phyloP scores from a whole-genome alignment of 768 basidiomycete species.

The Pleurotus giganteus region DNA sequence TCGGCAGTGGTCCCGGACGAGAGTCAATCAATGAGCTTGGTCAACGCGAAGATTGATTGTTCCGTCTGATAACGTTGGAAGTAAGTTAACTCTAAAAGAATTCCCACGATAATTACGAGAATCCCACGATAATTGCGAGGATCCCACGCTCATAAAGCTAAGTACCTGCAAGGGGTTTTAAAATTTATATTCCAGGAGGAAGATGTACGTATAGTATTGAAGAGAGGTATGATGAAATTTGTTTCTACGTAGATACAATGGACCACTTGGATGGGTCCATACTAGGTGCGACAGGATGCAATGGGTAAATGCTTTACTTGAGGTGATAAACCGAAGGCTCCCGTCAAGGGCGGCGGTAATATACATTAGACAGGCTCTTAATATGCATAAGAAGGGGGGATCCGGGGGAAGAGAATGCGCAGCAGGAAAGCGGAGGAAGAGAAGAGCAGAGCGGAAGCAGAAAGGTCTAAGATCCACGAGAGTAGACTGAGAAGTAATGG shows the following conservation, averaged over 20 bases:
- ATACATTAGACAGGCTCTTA: neutral
- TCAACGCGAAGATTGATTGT: too few species aligned
- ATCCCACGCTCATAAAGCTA: too few species aligned
- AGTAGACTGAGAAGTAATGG: neutral
- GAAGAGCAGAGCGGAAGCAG: neutral
- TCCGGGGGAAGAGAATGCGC: neutral
- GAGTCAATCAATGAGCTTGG: too few species aligned
- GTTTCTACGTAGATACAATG: neutral
- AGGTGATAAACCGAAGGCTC: conserved; percentile 1
- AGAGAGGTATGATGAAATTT: neutral
- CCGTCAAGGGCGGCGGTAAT: neutral
- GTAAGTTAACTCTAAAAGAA: too few species aligned
- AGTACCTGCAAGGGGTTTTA: too few species aligned
- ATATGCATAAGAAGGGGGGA: conserved; percentile 1
- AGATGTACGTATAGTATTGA: neutral
- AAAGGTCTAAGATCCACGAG: neutral
- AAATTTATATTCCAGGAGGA: too few species aligned
- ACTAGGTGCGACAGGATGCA: neutral
- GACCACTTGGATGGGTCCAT: neutral
- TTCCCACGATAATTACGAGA: too few species aligned
- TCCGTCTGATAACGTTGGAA: too few species aligned
- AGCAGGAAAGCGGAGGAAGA: neutral
- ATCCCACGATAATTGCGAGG: too few species aligned
- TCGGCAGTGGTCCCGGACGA: too few species aligned
- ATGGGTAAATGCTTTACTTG: neutral